Conservation (phyloP, 2,329 filamentous ascomycete genomes). For the Pseudocercospora ulei region DNA sequence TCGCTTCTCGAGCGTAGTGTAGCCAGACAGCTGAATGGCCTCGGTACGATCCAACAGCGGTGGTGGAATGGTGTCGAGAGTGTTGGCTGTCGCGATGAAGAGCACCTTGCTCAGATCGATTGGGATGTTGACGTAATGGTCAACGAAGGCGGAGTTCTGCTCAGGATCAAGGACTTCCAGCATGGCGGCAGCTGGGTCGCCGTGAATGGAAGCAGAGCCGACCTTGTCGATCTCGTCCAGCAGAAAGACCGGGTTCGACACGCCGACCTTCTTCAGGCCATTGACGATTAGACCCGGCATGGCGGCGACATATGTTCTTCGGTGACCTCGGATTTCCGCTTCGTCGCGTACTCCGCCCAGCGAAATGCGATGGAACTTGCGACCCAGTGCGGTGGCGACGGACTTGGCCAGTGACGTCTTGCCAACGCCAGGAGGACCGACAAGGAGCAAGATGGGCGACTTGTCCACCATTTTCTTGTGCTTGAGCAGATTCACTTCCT, state of each 20-base stretch:
- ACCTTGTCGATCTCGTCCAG: constrained; percentile 98
- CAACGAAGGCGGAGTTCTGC: constrained; percentile 87
- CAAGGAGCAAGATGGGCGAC: constrained; percentile 86
- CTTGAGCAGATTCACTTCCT: constrained; percentile 65
- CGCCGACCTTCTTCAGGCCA: constrained; percentile 87
- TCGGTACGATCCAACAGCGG: constrained; percentile 95
- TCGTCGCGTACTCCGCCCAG: constrained; percentile 92
- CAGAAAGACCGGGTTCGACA: constrained; percentile 88
- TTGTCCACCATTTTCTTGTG: constrained; percentile 84
- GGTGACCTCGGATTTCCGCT: constrained; percentile 89
- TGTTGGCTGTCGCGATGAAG: constrained; percentile 96
- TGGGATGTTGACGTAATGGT: constrained; percentile 93
- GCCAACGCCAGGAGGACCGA: constrained; percentile 86
- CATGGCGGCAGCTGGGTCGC: constrained; percentile 94
- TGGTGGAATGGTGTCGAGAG: constrained; percentile 85
- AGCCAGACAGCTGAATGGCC: constrained; percentile 83
- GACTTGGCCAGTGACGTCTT: constrained; percentile 95
- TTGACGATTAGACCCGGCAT: constrained; percentile 95
- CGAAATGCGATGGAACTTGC: constrained; percentile 95
- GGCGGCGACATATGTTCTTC: constrained; percentile 93
- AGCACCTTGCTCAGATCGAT: constrained; percentile 93
- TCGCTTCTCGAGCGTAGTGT: constrained; percentile 92
- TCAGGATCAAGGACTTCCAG: constrained; percentile 94
- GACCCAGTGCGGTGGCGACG: constrained; percentile 78
- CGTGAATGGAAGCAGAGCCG: constrained; percentile 80